Evolutionary conservation across 2,329 filamentous ascomycete species (phyloP).

Genomic region (Penicillium italicum): DNA sequence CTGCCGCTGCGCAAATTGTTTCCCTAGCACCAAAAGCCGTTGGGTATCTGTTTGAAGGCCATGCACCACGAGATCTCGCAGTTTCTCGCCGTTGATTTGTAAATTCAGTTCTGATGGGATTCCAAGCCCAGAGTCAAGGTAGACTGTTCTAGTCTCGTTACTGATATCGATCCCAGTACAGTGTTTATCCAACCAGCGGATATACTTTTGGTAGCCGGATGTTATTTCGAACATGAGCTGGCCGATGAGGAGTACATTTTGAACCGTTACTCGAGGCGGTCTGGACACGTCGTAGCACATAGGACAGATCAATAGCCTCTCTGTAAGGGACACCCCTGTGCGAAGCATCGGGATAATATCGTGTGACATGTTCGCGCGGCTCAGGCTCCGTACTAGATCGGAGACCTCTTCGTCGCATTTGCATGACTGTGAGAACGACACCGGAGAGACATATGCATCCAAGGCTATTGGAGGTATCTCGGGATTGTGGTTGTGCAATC

Average conservation of each 20-base stretch:
- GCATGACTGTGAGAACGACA: slow-evolving; percentile 19
- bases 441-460: slow-evolving; percentile 13
- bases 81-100: slow-evolving; percentile 15
- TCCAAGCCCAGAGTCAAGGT: slow-evolving; percentile 12
- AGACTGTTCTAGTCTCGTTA: slow-evolving; percentile 7
- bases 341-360: slow-evolving; percentile 19
- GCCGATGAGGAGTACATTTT: slow-evolving; percentile 31
- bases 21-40: slow-evolving; percentile 16
- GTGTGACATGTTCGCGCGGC: slow-evolving; percentile 18
- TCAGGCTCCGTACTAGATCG: slow-evolving; percentile 17
- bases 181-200: slow-evolving; percentile 26
- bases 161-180: slow-evolving; percentile 12
- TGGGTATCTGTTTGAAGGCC: slow-evolving; percentile 20
- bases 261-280: slow-evolving; percentile 27
- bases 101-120: slow-evolving; percentile 7
- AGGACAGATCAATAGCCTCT: slow-evolving; percentile 23
- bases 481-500: not conserved
- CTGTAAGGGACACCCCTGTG: slow-evolving; percentile 12
- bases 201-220: slow-evolving; percentile 24
- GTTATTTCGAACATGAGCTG: slow-evolving; percentile 28
- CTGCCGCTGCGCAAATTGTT: slow-evolving; percentile 25
- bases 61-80: slow-evolving; percentile 11
- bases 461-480: slow-evolving; percentile 1
- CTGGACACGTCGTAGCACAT: slow-evolving; percentile 31
- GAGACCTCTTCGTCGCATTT: slow-evolving; percentile 25